Evolutionary conservation across 768 basidiomycete genomes (phyloP), one percentile per base, ranked within the genome.

Genomic region (Boletellus ananas): DNA sequence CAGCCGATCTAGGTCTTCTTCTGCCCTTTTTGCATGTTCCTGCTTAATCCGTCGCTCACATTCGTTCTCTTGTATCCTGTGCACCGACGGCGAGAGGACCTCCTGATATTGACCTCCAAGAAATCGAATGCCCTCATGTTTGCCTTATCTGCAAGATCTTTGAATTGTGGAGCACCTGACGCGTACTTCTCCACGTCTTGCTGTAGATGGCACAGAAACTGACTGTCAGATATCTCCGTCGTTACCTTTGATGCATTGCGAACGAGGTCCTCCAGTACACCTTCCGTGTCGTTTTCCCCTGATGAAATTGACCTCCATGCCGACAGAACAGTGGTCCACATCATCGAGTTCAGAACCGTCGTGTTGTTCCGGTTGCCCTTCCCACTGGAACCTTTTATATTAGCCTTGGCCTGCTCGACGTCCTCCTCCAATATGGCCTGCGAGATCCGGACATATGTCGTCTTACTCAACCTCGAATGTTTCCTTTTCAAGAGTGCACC

Each of bases 131-230:
- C 50, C 1, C n/a, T 47, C 7, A 11, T 1, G 16, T 7, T 21
- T 17, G 52, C 43, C 1, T 27, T 33, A 0, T 49, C 31, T 12
- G 40, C 62, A 10, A 13, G 42, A 1, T 0, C 1, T 10, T 33
- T 41, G 27, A 55, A n/a, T 16, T 2, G 9, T 20, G 58, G 58
- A 8, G 36, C 4, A 1, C 6, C 11, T 17, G 14, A 3, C 20
- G 10, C 11, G 45, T 39, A 20, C 6, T 7, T 34, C n/a, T 50
- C 51, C 45, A 46, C 35, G 18, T 43, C 45, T 23, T 43, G 25
- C 1, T 27, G 34, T 14, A 65, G 11, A 1, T 49, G 29, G 1
- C 33, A 34, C 20, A 67, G 45, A 29, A 66, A 58, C 8, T 49
- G 49, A 23, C n/a, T 29, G 16, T 66, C 63, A 0, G 50, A 12